Conservation (phyloP, 129 eudicot genomes). For the Centrapalus pauciflorus region DNA sequence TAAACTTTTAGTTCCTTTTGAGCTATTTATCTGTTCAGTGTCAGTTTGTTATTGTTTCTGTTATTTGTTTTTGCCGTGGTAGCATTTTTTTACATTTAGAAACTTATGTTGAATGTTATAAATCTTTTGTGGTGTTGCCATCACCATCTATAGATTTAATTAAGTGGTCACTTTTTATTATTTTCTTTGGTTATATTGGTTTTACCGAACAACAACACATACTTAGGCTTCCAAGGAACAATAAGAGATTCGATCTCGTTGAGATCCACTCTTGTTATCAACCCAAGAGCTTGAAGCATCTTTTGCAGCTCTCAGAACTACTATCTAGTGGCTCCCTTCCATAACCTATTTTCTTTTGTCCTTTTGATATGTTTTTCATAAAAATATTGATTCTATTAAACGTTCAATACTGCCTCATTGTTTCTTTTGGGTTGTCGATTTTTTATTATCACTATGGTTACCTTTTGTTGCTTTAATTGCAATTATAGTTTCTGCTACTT, state of each 20-base stretch:
- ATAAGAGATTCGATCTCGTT: background rate
- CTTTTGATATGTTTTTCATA: background rate
- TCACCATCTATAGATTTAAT: background rate
- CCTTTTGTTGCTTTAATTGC: constrained; percentile 8
- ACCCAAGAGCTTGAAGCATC: background rate
- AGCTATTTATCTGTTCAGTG: background rate
- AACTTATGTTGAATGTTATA: background rate
- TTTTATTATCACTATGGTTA: background rate
- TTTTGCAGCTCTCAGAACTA: background rate
- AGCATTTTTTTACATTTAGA: background rate
- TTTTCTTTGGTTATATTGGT: background rate
- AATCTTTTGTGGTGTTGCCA: background rate
- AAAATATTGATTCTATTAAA: background rate
- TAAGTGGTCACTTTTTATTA: background rate
- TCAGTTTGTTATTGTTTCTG: background rate
- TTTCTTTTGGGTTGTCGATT: background rate
- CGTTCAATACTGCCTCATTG: background rate
- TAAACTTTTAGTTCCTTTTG: background rate
- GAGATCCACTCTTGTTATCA: background rate
- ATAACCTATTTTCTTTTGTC: background rate
- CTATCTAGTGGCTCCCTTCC: background rate
- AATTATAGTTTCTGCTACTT: constrained; percentile 9
- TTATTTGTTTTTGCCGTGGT: background rate
- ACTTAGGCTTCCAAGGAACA: background rate
- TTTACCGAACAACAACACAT: background rate